A percentile compares a stretch with the other conserved stretches of the same genome.
Conservation (phyloP, 192 early-diverging fungal genomes). For the Allomyces arbusculus region DNA sequence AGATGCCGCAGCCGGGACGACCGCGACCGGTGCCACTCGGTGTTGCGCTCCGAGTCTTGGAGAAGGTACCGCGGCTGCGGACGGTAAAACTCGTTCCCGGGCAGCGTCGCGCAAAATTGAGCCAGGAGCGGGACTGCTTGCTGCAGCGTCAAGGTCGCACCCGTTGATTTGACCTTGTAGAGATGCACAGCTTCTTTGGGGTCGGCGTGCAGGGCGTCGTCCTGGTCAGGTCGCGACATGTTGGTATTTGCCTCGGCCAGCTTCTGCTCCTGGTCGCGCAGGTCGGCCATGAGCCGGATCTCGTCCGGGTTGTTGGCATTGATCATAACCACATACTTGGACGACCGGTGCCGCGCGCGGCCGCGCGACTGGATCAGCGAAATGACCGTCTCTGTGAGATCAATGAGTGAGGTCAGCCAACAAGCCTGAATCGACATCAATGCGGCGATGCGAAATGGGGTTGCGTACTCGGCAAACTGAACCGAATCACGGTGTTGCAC, state of each 20-base stretch:
- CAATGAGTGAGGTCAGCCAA: constrained; percentile 12
- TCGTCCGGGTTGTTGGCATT: constrained; percentile 21
- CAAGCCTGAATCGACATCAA: too few relatives aligned
- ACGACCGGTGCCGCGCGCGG: constrained; percentile 49
- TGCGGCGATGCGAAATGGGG: too few relatives aligned
- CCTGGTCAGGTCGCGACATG: constrained; percentile 3
- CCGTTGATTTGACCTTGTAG: constrained; percentile 38
- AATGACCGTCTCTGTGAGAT: constrained; percentile 47
- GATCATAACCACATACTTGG: constrained; percentile 57
- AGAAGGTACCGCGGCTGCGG: constrained; percentile 31
- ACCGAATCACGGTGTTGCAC: constrained; percentile 57
- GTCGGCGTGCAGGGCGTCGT: constrained; percentile 14
- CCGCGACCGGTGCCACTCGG: constrained; percentile 12
- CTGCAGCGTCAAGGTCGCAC: constrained; percentile 47
- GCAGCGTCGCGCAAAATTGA: constrained; percentile 52
- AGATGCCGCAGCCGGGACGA: not conserved
- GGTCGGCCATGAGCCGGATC: constrained; percentile 12
- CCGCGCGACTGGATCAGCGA: constrained; percentile 81
- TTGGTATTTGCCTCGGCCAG: constrained; percentile 21
- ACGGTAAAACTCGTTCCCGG: constrained; percentile 34
- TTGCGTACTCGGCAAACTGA: too few relatives aligned
- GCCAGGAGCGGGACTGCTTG: constrained; percentile 41
- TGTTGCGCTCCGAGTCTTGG: not conserved
- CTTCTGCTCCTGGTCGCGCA: constrained; percentile 23
- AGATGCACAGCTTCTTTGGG: constrained; percentile 19